A percentile compares a stretch with the other conserved stretches of the same genome.
Evolutionary conservation across 1,284 basidiomycete genomes (phyloP).

Genomic region (Xerocomus amazonicus): DNA sequence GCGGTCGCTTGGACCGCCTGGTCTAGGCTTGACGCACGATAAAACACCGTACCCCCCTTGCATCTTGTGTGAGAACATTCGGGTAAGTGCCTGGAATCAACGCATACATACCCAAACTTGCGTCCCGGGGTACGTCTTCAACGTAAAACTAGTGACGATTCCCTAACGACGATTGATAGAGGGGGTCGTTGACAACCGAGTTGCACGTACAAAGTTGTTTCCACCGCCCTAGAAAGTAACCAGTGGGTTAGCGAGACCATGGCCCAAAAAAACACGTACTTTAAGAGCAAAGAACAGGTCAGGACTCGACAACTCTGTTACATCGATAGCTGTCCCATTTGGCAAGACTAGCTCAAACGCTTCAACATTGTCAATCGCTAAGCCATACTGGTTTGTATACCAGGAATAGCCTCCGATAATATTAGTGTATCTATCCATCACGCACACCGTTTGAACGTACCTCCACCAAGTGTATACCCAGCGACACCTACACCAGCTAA

Average conservation of each 20-base stretch:
- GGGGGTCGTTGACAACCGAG: background rate
- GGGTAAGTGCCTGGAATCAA: background rate
- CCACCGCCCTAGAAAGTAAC: background rate
- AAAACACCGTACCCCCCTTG: conserved; percentile 53
- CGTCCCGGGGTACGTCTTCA: conserved; percentile 50
- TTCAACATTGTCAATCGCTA: too few relatives aligned
- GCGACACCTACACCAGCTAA: conserved; percentile 55
- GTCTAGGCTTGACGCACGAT: conserved; percentile 27
- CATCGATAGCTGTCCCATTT: too few relatives aligned
- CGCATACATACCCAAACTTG: conserved; percentile 49
- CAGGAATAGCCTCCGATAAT: too few relatives aligned
- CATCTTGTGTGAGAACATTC: background rate
- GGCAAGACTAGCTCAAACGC: too few relatives aligned
- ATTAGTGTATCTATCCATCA: too few relatives aligned
- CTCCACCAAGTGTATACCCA: conserved; percentile 11
- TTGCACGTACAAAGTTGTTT: background rate
- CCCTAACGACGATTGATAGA: conserved; percentile 38
- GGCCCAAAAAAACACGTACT: background rate
- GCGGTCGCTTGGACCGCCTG: conserved; percentile 38
- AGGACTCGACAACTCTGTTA: too few relatives aligned
- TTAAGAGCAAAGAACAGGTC: background rate
- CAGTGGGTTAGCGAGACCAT: background rate
- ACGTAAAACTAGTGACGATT: conserved; percentile 55
- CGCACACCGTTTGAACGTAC: background rate
- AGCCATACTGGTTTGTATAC: too few relatives aligned